A percentile compares a stretch with the other conserved stretches of the same genome.
Conservation (phyloP, 139 green algal species). For the Auxenochlorella protothecoides region DNA sequence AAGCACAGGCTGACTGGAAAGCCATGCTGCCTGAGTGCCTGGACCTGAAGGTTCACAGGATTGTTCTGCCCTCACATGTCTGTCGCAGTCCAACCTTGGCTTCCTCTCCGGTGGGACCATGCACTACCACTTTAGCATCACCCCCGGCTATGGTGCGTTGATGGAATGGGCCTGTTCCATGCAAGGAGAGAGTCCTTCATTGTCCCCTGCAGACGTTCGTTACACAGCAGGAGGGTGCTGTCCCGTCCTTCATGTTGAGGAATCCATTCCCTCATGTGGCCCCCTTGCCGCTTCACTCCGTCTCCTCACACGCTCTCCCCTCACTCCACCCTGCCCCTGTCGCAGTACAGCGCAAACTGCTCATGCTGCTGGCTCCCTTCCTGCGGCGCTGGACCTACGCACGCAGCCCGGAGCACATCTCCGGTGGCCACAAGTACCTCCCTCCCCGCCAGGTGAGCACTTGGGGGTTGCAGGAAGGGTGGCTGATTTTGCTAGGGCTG, state of each 20-base stretch:
- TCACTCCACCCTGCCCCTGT: neutral
- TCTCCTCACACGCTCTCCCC: neutral
- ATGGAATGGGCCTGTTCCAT: neutral
- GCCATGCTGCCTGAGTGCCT: neutral
- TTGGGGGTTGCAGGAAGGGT: too few species aligned
- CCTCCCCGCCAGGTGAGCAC: slow-evolving; percentile 43
- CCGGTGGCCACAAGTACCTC: slow-evolving; percentile 70
- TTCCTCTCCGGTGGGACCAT: slow-evolving; percentile 63
- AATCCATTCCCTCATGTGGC: neutral
- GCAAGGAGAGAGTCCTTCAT: neutral
- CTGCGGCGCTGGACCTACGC: slow-evolving; percentile 79
- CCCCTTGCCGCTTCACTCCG: neutral
- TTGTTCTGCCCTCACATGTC: neutral
- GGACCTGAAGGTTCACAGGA: too few species aligned
- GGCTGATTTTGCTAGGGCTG: too few species aligned
- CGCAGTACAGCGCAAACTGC: slow-evolving; percentile 76
- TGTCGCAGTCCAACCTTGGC: slow-evolving; percentile 36
- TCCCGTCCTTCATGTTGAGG: too few species aligned
- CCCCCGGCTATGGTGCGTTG: slow-evolving; percentile 60
- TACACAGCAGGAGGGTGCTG: neutral
- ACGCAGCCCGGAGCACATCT: slow-evolving; percentile 65
- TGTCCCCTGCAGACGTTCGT: neutral
- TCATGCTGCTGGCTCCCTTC: slow-evolving; percentile 85
- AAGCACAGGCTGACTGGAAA: neutral
- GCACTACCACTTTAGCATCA: slow-evolving; percentile 84